Base-by-base conservation (phyloP, 2,329 filamentous ascomycete species). In the Lachnellula occidentalis region DNA sequence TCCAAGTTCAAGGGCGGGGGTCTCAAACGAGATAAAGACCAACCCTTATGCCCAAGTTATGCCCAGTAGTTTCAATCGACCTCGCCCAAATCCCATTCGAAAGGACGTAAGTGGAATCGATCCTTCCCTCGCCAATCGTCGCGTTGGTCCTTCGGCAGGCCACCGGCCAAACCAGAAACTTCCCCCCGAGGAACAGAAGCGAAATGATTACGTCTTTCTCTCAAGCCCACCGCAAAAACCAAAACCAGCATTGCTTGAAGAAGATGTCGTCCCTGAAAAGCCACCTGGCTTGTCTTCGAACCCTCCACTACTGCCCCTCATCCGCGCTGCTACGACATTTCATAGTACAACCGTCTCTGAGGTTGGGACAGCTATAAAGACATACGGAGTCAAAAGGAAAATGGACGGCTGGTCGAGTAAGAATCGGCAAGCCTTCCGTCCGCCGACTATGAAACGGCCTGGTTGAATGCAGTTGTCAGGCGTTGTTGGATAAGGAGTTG, bases 361-460 rank as follows among this genome's bases (percentile, higher is more conserved):
- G 48, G 34, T 42, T 34, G 54, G 34, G 69, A 36, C 41, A 12
- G 3, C 66, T 48, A 72, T 72, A 58, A 76, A 69, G 62, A 79
- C 77, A n/a, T 58, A 80, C 52, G 79, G 79, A 1, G 71, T 77
- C 56, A 71, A 74, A 57, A 57, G 66, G 51, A 76, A 72, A 50
- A 73, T 81, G 70, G 72, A 77, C 58, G 75, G 75, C 2, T 80
- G 78, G 78, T 55, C 55, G 31, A 65, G 62, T 54, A 57, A 61
- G 42, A 62, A 61, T 37, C 58, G 57, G 5, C 56, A 63, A 37
- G 52, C 56, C 15, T 68, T 69, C 42, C 57, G 60, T 11, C 67
- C 65, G 14, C 66, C 66, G 19, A 64, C 55, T 11, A 65, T 63
- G 50, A 64, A 58, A 41, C 48, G 51, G 14, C 52, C 31, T 45